These are phyloP conservation scores for Diplosphaera chodatii DNA, from an alignment of 139 green algal genomes.

Conservation along the genomic window DNA sequence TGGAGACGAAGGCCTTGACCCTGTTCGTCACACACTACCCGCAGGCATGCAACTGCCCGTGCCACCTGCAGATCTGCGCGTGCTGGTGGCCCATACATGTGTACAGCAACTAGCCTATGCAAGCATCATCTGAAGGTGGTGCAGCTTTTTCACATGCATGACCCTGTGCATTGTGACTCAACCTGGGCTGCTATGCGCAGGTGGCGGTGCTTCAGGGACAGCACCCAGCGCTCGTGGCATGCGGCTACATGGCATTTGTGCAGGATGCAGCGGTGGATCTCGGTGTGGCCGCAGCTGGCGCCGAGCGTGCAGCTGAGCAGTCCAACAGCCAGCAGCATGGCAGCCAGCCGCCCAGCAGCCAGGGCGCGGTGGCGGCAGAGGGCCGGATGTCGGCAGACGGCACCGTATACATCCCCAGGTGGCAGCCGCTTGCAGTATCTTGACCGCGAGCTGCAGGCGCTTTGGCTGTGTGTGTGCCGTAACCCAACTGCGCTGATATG, in stretches of 20 bases:
- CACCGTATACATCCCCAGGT: background rate
- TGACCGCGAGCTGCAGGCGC: too few relatives aligned
- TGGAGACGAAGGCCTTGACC: conserved; percentile 31
- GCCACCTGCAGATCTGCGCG: too few relatives aligned
- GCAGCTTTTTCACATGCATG: too few relatives aligned
- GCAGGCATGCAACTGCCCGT: conserved; percentile 3
- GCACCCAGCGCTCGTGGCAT: conserved; percentile 11
- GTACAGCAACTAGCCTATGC: too few relatives aligned
- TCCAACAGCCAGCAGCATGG: background rate
- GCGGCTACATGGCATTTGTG: conserved; percentile 38
- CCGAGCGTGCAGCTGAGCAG: background rate
- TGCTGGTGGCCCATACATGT: too few relatives aligned
- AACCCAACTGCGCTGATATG: too few relatives aligned
- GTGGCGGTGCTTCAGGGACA: conserved; percentile 18
- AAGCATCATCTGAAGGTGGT: too few relatives aligned
- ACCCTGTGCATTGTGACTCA: too few relatives aligned
- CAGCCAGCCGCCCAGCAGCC: background rate
- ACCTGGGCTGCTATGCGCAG: too few relatives aligned
- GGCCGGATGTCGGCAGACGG: background rate
- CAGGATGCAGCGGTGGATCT: conserved; percentile 14
- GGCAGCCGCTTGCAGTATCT: too few relatives aligned
- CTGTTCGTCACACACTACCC: conserved; percentile 80
- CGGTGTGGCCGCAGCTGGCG: background rate
- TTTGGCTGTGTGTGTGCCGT: too few relatives aligned
- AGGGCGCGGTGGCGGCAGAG: background rate